Percentiles rank a stretch among this genome's conserved stretches.
These are phyloP conservation scores for Pseudotulostoma volvatum DNA, from an alignment of 495 filamentous ascomycete species.

Conservation along the genomic window DNA sequence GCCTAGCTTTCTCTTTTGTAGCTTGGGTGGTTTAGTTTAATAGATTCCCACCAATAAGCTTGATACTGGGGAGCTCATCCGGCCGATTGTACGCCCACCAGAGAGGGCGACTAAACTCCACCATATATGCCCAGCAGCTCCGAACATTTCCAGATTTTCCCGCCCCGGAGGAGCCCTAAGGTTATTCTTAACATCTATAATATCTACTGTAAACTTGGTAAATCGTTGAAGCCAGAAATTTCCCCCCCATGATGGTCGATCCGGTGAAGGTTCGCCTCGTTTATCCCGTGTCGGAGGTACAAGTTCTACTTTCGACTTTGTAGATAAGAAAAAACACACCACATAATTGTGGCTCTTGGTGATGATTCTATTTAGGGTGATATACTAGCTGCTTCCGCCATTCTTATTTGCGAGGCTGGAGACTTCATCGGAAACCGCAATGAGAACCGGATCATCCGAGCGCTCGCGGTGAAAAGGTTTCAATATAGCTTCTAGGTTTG, in stretches of 20 bases:
- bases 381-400: neutral
- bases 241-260: constrained; percentile 1
- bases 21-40: no score
- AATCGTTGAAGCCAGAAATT: neutral
- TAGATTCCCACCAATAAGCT: constrained; percentile 1
- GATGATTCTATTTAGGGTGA: neutral
- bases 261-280: neutral
- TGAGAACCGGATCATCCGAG: neutral
- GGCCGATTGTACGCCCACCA: neutral
- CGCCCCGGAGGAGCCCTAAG: neutral
- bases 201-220: constrained; percentile 1
- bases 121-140: neutral
- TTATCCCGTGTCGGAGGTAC: neutral
- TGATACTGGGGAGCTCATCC: neutral
- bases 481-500: neutral
- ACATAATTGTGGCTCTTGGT: neutral
- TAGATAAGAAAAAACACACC: constrained; percentile 1
- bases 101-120: neutral
- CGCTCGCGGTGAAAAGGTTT: neutral
- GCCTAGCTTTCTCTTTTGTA: no score
- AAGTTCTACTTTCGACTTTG: neutral
- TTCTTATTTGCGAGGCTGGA: neutral
- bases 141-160: neutral
- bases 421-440: constrained; percentile 1
- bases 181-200: neutral